Evolutionary conservation across 2,329 filamentous ascomycete genomes (phyloP).

Genomic region (Sporothrix mexicana): DNA sequence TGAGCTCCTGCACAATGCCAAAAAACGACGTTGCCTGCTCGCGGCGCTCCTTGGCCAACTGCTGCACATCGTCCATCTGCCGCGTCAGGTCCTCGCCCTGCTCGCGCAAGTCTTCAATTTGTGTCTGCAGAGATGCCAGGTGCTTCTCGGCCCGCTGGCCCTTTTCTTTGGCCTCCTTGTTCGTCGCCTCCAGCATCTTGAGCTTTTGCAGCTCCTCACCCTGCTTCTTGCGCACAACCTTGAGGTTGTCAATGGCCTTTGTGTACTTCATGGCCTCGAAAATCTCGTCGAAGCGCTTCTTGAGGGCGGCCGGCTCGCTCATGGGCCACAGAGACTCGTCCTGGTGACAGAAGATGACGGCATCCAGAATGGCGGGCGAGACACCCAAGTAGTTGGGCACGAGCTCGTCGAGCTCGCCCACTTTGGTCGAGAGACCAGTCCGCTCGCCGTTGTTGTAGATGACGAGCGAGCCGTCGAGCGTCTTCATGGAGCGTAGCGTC

Average conservation of each 20-base stretch:
- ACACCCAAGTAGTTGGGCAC: conserved; percentile 89
- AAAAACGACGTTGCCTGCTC: conserved; percentile 75
- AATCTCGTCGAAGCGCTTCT: conserved; percentile 96
- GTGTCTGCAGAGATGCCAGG: conserved; percentile 66
- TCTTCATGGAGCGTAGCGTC: conserved; percentile 75
- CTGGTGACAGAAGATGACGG: conserved; percentile 98
- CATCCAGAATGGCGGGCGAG: conserved; percentile 85
- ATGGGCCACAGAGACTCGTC: conserved; percentile 98
- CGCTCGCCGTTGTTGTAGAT: conserved; percentile 81
- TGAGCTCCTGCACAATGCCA: conserved; percentile 74
- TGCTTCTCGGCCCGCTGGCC: conserved; percentile 74
- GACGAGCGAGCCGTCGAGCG: conserved; percentile 78
- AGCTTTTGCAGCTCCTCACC: conserved; percentile 74
- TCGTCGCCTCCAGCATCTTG: conserved; percentile 68
- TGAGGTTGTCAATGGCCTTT: conserved; percentile 96
- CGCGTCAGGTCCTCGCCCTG: conserved; percentile 63
- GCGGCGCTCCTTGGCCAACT: conserved; percentile 61
- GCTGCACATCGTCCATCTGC: conserved; percentile 66
- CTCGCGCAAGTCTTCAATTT: conserved; percentile 66
- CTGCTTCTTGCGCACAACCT: conserved; percentile 81
- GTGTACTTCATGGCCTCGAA: conserved; percentile 98
- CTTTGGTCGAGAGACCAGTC: conserved; percentile 76
- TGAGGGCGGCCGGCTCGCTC: conserved; percentile 82
- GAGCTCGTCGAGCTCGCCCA: conserved; percentile 80
- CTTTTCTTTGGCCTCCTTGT: conserved; percentile 77